These are phyloP conservation scores for Glycine tomentella DNA, from an alignment of 306 rosid genomes.

Conservation along the genomic window DNA sequence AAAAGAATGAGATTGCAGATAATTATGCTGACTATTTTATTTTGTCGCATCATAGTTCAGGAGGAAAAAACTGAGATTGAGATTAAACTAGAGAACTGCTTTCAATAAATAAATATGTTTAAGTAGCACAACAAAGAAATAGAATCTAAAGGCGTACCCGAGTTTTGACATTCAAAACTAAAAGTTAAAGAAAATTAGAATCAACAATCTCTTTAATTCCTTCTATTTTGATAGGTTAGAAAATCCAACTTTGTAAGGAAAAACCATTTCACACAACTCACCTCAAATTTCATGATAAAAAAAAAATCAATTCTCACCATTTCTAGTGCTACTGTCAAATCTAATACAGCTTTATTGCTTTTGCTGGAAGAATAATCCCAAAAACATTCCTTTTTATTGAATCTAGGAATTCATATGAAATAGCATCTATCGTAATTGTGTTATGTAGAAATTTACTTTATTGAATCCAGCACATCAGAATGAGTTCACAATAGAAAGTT, in stretches of 20 bases:
- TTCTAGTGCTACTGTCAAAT: slow-evolving; percentile 24
- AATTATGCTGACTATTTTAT: too few species aligned
- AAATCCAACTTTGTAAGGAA: slow-evolving; percentile 11
- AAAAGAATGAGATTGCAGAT: slow-evolving; percentile 25
- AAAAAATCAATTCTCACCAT: neutral
- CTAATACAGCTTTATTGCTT: slow-evolving; percentile 4
- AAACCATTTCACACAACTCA: neutral
- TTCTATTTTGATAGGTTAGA: slow-evolving; percentile 16
- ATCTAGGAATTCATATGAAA: slow-evolving; percentile 39
- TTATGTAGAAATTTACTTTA: neutral
- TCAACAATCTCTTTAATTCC: slow-evolving; percentile 6
- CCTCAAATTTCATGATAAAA: slow-evolving; percentile 19
- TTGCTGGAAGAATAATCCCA: slow-evolving; percentile 30
- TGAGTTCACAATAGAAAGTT: neutral
- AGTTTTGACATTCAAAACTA: neutral
- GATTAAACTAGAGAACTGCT: slow-evolving; percentile 22
- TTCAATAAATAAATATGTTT: slow-evolving; percentile 16
- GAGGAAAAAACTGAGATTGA: too few species aligned
- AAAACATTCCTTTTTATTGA: slow-evolving; percentile 22
- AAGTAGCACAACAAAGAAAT: slow-evolving; percentile 27
- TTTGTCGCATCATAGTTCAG: too few species aligned
- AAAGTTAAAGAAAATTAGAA: slow-evolving; percentile 11
- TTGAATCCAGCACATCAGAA: slow-evolving; percentile 34
- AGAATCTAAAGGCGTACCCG: slow-evolving; percentile 11
- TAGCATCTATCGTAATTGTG: neutral